Conservation (phyloP, 306 rosid species). For the Dalbergia oliveri region DNA sequence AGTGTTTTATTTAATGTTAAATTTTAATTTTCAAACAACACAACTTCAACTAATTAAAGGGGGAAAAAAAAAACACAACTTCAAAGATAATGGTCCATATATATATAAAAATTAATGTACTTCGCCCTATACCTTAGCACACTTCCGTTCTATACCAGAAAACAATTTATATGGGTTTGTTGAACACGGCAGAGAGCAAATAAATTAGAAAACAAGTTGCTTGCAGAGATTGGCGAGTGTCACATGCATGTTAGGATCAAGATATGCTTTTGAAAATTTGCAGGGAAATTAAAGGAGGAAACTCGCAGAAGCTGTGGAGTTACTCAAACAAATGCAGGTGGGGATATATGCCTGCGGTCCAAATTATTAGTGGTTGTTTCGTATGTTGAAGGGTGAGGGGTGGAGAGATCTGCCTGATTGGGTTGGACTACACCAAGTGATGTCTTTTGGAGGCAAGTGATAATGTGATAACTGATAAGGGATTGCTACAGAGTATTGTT, state of each 20-base stretch:
- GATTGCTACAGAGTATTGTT: neutral
- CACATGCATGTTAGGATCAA: neutral
- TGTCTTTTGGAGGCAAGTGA: slow-evolving; percentile 18
- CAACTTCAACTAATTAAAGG: no score
- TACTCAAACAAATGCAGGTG: slow-evolving; percentile 32
- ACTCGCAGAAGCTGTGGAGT: slow-evolving; percentile 40
- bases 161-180: neutral
- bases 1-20: no score
- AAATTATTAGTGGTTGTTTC: slow-evolving; percentile 5
- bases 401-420: slow-evolving; percentile 3
- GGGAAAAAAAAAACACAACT: no score
- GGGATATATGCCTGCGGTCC: neutral
- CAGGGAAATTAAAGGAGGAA: slow-evolving; percentile 36
- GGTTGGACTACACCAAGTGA: slow-evolving; percentile 3
- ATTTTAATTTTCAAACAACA: no score
- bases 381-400: slow-evolving; percentile 1
- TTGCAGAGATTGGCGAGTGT: neutral
- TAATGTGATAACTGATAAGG: slow-evolving; percentile 10
- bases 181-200: neutral
- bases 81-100: neutral
- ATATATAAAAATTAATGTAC: neutral
- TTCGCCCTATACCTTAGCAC: neutral
- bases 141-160: neutral
- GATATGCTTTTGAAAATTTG: slow-evolving; percentile 1
- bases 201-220: neutral